A percentile compares a stretch with the other conserved stretches of the same genome.
Conservation (phyloP, 371 early-diverging fungal species). For the Mortierella sp. region DNA sequence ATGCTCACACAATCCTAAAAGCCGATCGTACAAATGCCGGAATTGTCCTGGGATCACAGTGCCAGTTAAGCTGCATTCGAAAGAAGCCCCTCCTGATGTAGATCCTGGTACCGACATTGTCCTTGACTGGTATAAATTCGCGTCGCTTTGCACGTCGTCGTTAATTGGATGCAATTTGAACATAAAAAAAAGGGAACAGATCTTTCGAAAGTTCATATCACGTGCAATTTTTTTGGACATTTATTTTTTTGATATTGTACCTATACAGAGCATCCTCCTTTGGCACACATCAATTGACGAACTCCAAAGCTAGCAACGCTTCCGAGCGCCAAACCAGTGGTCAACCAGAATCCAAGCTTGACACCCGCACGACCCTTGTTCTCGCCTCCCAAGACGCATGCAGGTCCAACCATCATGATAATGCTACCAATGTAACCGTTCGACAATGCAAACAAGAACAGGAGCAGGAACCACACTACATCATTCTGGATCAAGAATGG, state of each 20-base stretch:
- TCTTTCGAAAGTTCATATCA: background rate
- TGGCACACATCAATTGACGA: constrained; percentile 60
- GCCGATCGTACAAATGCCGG: constrained; percentile 51
- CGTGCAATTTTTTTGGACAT: background rate
- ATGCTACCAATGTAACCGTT: constrained; percentile 81
- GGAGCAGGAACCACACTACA: constrained; percentile 67
- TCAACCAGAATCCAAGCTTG: constrained; percentile 79
- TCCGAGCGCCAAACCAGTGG: constrained; percentile 78
- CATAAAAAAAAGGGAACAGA: background rate
- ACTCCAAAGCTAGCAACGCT: constrained; percentile 70
- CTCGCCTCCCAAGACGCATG: constrained; percentile 59
- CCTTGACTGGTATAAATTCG: background rate
- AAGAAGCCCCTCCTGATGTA: constrained; percentile 51
- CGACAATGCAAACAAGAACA: constrained; percentile 74
- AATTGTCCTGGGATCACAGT: constrained; percentile 50
- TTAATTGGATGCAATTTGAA: background rate
- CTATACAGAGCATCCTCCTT: constrained; percentile 37
- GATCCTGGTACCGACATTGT: constrained; percentile 50
- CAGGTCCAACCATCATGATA: constrained; percentile 84
- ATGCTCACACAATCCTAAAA: constrained; percentile 53
- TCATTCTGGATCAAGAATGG: constrained; percentile 74
- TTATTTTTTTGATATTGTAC: background rate
- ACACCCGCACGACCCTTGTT: constrained; percentile 74
- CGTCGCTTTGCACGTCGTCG: background rate
- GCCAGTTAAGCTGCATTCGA: constrained; percentile 53